Conservation (phyloP, 2,329 filamentous ascomycete genomes). For the Talaromyces pinophilus region DNA sequence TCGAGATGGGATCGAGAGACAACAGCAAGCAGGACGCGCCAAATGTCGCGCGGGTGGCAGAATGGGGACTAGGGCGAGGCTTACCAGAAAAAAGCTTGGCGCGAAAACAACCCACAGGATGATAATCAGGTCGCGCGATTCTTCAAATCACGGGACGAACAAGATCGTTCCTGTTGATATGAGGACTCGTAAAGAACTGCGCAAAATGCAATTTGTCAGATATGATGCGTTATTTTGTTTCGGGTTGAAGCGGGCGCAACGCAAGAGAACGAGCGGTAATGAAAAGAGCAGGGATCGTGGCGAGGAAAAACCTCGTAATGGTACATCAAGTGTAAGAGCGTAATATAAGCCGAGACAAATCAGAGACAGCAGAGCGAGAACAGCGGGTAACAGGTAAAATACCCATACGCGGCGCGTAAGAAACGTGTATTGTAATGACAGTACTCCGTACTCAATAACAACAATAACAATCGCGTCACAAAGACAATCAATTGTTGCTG, state of each 20-base stretch:
- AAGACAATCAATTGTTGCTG: conserved; percentile 12
- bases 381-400: background rate
- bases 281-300: conserved; percentile 3
- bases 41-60: conserved; percentile 21
- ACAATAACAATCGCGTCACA: conserved; percentile 11
- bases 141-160: conserved; percentile 14
- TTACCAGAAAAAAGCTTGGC: conserved; percentile 22
- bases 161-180: background rate
- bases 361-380: background rate
- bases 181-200: conserved; percentile 3
- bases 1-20: conserved; percentile 12
- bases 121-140: conserved; percentile 4
- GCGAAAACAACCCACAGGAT: conserved; percentile 2
- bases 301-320: conserved; percentile 2
- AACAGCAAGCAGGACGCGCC: conserved; percentile 21
- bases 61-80: conserved; percentile 20
- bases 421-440: conserved; percentile 8
- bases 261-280: conserved; percentile 1
- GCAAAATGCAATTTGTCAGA: conserved; percentile 9
- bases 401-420: background rate
- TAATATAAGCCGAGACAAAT: background rate
- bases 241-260: conserved; percentile 5
- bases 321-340: background rate
- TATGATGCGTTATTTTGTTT: conserved; percentile 13
- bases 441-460: conserved; percentile 1